Conservation (phyloP, 2,329 filamentous ascomycete species). For the Fusarium haematococcum region DNA sequence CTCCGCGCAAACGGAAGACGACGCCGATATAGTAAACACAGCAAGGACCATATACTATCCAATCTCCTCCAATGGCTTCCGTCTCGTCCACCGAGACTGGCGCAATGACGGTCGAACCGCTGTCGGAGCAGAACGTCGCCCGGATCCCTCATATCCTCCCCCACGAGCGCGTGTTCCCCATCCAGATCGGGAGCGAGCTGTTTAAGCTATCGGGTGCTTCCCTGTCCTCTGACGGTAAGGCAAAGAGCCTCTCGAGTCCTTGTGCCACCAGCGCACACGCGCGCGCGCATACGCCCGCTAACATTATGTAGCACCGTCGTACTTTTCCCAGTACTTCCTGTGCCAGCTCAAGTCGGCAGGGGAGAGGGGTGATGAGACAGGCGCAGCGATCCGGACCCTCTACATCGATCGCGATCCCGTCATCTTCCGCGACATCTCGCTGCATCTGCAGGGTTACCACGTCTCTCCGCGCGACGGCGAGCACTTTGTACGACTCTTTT, state of each 20-base stretch:
- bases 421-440: conserved; percentile 89
- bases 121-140: conserved; percentile 51
- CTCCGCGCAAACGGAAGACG: conserved; percentile 16
- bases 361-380: conserved; percentile 65
- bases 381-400: conserved; percentile 75
- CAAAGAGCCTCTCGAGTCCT: not conserved
- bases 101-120: conserved; percentile 38
- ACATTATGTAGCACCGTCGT: conserved; percentile 79
- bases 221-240: conserved; percentile 77
- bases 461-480: conserved; percentile 82
- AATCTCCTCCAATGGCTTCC: conserved; percentile 42
- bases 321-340: conserved; percentile 94
- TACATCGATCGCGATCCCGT: conserved; percentile 95
- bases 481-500: conserved; percentile 92
- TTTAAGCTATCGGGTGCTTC: conserved; percentile 81
- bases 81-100: conserved; percentile 43
- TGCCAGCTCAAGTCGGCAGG: conserved; percentile 79
- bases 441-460: conserved; percentile 94
- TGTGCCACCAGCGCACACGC: not conserved
- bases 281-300: conserved; percentile 8
- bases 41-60: not conserved
- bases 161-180: conserved; percentile 78
- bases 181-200: conserved; percentile 78
- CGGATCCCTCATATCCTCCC: conserved; percentile 71
- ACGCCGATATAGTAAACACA: not conserved